Evolutionary conservation across 176 grass and related monocot genomes (phyloP).

Genomic region (Rhynchospora pubera): DNA sequence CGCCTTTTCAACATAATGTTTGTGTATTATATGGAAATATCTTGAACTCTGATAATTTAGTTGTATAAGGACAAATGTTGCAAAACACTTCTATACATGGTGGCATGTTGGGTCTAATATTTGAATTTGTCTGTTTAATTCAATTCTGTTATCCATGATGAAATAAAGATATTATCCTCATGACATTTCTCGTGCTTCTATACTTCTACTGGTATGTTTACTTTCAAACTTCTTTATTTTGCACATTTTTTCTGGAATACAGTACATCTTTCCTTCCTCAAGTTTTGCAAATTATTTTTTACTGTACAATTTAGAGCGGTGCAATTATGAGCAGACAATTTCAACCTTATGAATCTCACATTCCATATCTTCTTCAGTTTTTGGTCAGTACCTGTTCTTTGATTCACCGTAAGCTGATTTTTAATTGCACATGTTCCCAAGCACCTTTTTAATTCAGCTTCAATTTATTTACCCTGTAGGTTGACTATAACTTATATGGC

Average conservation of each 20-base stretch:
- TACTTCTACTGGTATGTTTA: constrained; percentile 61
- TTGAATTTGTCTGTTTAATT: constrained; percentile 1
- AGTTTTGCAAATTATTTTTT: constrained; percentile 3
- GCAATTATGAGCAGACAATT: constrained; percentile 68
- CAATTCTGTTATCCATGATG: constrained; percentile 43
- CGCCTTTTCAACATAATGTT: background rate
- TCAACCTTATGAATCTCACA: constrained; percentile 91
- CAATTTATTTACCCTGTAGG: constrained; percentile 35
- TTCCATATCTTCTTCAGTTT: constrained; percentile 98
- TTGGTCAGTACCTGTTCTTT: constrained; percentile 54
- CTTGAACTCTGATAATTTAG: background rate
- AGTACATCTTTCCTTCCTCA: background rate
- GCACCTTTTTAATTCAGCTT: constrained; percentile 17
- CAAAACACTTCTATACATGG: constrained; percentile 42
- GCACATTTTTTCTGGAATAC: constrained; percentile 11
- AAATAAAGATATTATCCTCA: constrained; percentile 87
- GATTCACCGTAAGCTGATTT: background rate
- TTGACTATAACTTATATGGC: constrained; percentile 97
- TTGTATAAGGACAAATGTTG: background rate
- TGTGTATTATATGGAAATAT: background rate
- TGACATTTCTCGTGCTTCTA: constrained; percentile 71
- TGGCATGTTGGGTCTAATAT: constrained; percentile 10
- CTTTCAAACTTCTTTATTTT: constrained; percentile 10
- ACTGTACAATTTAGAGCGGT: constrained; percentile 47
- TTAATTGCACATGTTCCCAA: background rate